Evolutionary conservation across 345 rosid species (phyloP).

Genomic region (Gynandropsis gynandra): DNA sequence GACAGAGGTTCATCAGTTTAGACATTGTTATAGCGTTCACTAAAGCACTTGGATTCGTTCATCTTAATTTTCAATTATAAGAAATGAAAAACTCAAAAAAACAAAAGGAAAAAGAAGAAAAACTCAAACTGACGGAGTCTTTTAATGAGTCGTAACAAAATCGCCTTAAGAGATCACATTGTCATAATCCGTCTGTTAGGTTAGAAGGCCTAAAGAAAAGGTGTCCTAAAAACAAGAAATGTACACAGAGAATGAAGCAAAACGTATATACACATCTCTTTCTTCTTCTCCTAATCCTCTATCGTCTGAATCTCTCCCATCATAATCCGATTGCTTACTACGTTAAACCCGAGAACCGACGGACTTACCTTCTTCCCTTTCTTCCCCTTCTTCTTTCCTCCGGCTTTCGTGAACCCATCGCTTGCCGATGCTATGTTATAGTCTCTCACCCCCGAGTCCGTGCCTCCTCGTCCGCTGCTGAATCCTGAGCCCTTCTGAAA

Average conservation of each 20-base stretch:
- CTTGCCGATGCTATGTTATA: conserved; percentile 29
- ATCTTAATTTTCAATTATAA: no score
- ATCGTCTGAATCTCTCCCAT: conserved; percentile 94
- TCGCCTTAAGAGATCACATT: no score
- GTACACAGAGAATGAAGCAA: conserved; percentile 30
- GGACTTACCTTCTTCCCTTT: conserved; percentile 88
- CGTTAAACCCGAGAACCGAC: conserved; percentile 78
- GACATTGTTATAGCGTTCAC: no score
- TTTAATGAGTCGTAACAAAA: no score
- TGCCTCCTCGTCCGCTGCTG: conserved; percentile 34
- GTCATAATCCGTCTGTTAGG: no score
- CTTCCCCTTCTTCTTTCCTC: conserved; percentile 76
- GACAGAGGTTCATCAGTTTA: no score
- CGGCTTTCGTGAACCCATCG: conserved; percentile 54
- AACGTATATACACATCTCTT: conserved; percentile 41
- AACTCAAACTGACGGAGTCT: no score
- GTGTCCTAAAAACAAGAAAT: conserved; percentile 17
- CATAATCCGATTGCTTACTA: conserved; percentile 96
- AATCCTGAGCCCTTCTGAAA: conserved; percentile 48
- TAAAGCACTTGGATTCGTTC: no score
- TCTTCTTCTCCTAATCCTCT: conserved; percentile 48
- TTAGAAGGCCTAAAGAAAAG: no score
- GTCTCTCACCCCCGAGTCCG: no score
- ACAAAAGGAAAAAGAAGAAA: no score
- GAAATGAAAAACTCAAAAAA: no score